phyloP scores from a whole-genome alignment of 345 rosid species.

The Hibiscus tridactylites region DNA sequence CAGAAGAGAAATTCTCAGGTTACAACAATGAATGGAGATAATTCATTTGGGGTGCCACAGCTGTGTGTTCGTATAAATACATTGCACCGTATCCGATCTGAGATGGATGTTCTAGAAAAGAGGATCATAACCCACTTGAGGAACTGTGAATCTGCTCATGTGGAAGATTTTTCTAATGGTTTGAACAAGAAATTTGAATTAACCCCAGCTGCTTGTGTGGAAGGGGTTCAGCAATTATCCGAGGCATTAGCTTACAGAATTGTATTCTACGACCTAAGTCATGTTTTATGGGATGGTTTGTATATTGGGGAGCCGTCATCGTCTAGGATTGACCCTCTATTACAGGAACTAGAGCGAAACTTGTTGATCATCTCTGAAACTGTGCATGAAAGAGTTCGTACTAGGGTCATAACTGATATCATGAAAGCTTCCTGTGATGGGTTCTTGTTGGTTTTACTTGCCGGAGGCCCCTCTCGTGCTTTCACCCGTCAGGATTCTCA shows the following conservation, averaged over 20 bases:
- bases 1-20: slow-evolving; percentile 78
- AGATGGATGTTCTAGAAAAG: slow-evolving; percentile 75
- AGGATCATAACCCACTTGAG: slow-evolving; percentile 81
- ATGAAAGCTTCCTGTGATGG: slow-evolving; percentile 95
- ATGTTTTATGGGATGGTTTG: slow-evolving; percentile 80
- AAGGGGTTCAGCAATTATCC: slow-evolving; percentile 84
- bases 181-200: slow-evolving; percentile 78
- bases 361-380: slow-evolving; percentile 57
- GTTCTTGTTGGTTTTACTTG: slow-evolving; percentile 77
- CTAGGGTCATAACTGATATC: slow-evolving; percentile 63
- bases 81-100: slow-evolving; percentile 64
- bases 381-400: slow-evolving; percentile 70
- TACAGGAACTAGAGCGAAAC: slow-evolving; percentile 68
- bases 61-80: slow-evolving; percentile 72
- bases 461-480: slow-evolving; percentile 89
- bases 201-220: slow-evolving; percentile 70
- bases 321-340: slow-evolving; percentile 67
- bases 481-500: slow-evolving; percentile 74
- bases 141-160: slow-evolving; percentile 84
- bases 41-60: slow-evolving; percentile 61
- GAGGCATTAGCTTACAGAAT: slow-evolving; percentile 77
- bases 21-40: slow-evolving; percentile 52
- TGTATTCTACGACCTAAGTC: slow-evolving; percentile 73
- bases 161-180: slow-evolving; percentile 78
- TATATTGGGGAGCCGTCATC: slow-evolving; percentile 70